Base-by-base conservation (phyloP, 106 monocot species). In the Phalaenopsis equestris region DNA sequence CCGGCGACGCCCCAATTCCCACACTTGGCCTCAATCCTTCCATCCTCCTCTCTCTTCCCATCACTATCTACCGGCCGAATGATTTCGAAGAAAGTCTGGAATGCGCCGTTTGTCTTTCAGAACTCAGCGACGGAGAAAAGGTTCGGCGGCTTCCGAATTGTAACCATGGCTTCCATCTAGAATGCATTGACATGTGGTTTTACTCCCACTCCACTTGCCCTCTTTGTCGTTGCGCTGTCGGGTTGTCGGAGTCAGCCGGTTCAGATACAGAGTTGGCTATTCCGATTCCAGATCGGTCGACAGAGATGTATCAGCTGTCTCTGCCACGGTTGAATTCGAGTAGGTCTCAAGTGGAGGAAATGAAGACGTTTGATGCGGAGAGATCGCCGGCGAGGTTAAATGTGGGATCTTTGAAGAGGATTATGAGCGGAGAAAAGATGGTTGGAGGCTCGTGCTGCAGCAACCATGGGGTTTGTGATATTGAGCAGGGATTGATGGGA, bases 131-230 rank as follows among this genome's bases (percentile, higher is more conserved):
- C 2, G 83, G 83, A 38, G 86, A 87, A 42, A 15, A 70, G 48
- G 83, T 55, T 46, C 82, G 88, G 8, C 21, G 88, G 41, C 88
- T 91, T 10, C 91, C 91, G 7, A 83, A 85, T 45, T 91, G 91
- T 77, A 82, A 64, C 73, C 88, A 91, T 30, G 88, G 84, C 12
- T 91, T 91, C 81, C 91, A 91, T 73, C 49, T 87, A 14, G 77
- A 85, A 15, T 91, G 91, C 88, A 91, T 91, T 47, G 91, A 89
- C 24, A 89, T 81, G 80, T 91, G 91, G 91, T 83, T 30, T 30
- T 30, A 30, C 30, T 30, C 30, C 30, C 30, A 30, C 30, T 30
- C 30, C 30, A 30, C 30, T 24, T 91, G 91, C 68, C 91, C 91
- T 7, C 67, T 91, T 14, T 91, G 88, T 80, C 80, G 91, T 16